Conservation (phyloP, 176 grass and related monocot genomes). For the Triticum timopheevii region DNA sequence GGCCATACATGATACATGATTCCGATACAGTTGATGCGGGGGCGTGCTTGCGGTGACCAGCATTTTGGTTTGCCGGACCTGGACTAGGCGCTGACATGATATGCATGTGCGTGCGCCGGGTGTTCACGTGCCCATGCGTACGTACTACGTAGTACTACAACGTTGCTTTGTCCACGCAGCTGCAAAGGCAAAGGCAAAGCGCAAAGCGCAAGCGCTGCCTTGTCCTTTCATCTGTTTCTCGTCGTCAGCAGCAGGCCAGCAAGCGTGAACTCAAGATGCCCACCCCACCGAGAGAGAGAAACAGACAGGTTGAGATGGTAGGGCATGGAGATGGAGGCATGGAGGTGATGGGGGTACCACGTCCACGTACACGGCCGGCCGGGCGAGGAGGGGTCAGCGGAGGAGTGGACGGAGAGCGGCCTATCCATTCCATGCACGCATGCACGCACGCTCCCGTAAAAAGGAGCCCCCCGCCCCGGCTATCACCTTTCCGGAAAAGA, state of each 20-base stretch:
- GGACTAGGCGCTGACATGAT: not conserved
- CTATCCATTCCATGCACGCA: not conserved
- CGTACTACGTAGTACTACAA: not conserved
- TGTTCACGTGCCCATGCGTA: conserved; percentile 15
- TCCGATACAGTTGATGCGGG: not conserved
- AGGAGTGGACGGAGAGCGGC: not conserved
- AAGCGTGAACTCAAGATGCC: not conserved
- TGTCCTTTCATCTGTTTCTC: not conserved
- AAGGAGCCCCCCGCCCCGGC: not conserved
- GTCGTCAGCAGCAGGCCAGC: not conserved
- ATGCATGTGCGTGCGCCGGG: not conserved
- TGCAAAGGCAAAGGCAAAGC: not conserved
- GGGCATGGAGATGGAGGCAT: not conserved
- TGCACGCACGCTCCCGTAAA: conserved; percentile 22
- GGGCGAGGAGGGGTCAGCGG: not conserved
- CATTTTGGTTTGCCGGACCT: not conserved
- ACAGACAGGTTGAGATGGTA: not conserved
- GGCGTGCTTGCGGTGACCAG: not conserved
- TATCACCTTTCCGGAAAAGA: conserved; percentile 7
- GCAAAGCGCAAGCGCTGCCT: not conserved
- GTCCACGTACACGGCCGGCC: too few relatives aligned
- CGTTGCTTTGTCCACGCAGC: not conserved
- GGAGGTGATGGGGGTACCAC: not conserved
- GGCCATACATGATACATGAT: not conserved
- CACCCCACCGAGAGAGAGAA: too few relatives aligned